phyloP scores from a whole-genome alignment of 2,329 filamentous ascomycete genomes.

The Colletotrichum chlorophyti region DNA sequence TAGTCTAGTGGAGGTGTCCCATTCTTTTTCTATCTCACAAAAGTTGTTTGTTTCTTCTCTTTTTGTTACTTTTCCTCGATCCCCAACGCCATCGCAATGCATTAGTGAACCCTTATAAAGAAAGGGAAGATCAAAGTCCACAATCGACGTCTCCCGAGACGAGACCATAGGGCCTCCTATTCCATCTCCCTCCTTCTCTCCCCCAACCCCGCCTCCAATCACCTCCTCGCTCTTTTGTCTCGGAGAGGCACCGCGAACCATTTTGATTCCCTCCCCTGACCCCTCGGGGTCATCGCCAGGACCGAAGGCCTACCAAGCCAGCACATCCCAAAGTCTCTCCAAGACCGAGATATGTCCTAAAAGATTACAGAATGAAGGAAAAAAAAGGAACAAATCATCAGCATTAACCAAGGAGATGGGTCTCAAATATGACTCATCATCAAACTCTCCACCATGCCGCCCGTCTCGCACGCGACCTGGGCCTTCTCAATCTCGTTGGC shows the following conservation, averaged over 20 bases:
- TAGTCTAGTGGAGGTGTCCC: too few species aligned
- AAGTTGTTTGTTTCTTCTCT: slow-evolving; percentile 10
- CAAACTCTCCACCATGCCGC: slow-evolving; percentile 83
- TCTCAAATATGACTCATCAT: slow-evolving; percentile 52
- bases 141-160: not conserved
- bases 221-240: not conserved
- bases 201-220: not conserved
- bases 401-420: not conserved
- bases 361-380: not conserved
- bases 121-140: slow-evolving; percentile 4
- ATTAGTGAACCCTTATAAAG: slow-evolving; percentile 33
- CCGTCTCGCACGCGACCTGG: slow-evolving; percentile 80
- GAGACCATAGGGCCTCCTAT: not conserved
- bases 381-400: too few species aligned
- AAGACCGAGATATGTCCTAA: not conserved
- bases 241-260: not conserved
- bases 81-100: slow-evolving; percentile 50
- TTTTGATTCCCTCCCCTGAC: not conserved
- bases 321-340: not conserved
- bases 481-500: slow-evolving; percentile 81
- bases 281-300: too few species aligned
- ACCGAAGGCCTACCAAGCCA: not conserved
- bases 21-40: not conserved
- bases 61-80: slow-evolving; percentile 18
- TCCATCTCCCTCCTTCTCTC: not conserved